Base-by-base conservation (phyloP, 2,329 filamentous ascomycete genomes). In the Reticulascus tulasneorum region DNA sequence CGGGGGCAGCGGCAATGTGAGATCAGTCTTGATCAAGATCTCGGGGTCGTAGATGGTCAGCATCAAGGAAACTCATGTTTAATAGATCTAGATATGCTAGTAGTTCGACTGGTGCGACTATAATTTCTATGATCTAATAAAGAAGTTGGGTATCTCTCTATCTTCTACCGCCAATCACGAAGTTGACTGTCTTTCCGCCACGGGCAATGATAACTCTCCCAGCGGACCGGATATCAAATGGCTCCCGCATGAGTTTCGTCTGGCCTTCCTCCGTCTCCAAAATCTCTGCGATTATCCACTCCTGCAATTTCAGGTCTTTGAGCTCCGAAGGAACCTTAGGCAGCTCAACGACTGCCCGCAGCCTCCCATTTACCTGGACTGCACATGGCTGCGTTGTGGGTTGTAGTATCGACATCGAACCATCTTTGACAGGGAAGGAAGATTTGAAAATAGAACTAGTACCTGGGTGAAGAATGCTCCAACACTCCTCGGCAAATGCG, bases 311-410 rank as follows among this genome's bases (percentile, higher is more conserved):
- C 4, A 69, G 59, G 9, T 56, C 64, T 18, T 56, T 48, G 18
- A 77, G 50, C 2, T 57, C 57, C 1, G 53, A 51, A 4, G 71
- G 58, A 27, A 71, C 64, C 19, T 69, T 68, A 1, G 77, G 69
- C 17, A 93, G 77, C 3, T 80, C 67, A n/a, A 83, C 71, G 1
- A 76, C 76, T 44, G 82, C 82, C 23, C 78, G 79, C 45, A 86
- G 60, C 58, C 84, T 89, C n/a, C 88, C 87, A 52, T 94, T 88
- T 43, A 94, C 63, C 52, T 89, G 84, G 12, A 94, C 79, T 1
- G 82, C 82, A 46, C 79, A 84, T 4, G 57, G 64, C 55, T 73
- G 61, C 45, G 60, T 66, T 45, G 69, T 59, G 35, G 71, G 60
- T 49, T 73, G 62, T 47, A 82, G 57, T 46, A 75, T 52, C 46